phyloP scores from a whole-genome alignment of 108 stramenopile species.

The Cyclotella atomus region DNA sequence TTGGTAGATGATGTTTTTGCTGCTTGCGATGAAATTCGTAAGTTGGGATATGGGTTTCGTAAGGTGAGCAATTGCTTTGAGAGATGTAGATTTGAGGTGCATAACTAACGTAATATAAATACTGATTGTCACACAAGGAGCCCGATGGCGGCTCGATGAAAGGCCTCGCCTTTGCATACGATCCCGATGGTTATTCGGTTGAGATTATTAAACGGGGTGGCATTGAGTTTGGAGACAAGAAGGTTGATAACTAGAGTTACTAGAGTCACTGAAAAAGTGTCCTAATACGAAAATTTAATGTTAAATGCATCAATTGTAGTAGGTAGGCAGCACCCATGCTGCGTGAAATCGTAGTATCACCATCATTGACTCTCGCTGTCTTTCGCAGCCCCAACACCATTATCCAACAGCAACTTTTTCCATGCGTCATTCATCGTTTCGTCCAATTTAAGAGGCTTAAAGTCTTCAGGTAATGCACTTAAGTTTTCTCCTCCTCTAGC shows the following conservation, averaged over 20 bases:
- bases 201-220: conserved; percentile 86
- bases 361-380: too few species aligned
- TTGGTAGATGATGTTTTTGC: conserved; percentile 95
- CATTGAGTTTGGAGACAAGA: conserved; percentile 77
- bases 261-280: too few species aligned
- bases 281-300: too few species aligned
- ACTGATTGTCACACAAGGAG: too few species aligned
- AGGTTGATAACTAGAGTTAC: conserved; percentile 25
- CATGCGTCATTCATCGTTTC: conserved; percentile 43
- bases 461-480: conserved; percentile 34
- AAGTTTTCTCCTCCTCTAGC: conserved; percentile 20
- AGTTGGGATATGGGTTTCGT: conserved; percentile 78
- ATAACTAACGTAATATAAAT: too few species aligned
- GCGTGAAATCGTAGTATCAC: too few species aligned
- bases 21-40: conserved; percentile 82
- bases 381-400: background rate
- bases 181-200: conserved; percentile 87
- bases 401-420: conserved; percentile 41
- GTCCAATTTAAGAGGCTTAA: conserved; percentile 35
- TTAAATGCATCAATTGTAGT: too few species aligned
- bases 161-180: conserved; percentile 86
- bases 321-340: too few species aligned
- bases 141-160: conserved; percentile 89
- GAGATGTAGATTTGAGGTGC: too few species aligned
- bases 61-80: conserved; percentile 54